Evolutionary conservation across 202 grass and related monocot genomes (phyloP), one percentile per base, ranked within the genome.

Genomic region (Miscanthus sacchariflorus): DNA sequence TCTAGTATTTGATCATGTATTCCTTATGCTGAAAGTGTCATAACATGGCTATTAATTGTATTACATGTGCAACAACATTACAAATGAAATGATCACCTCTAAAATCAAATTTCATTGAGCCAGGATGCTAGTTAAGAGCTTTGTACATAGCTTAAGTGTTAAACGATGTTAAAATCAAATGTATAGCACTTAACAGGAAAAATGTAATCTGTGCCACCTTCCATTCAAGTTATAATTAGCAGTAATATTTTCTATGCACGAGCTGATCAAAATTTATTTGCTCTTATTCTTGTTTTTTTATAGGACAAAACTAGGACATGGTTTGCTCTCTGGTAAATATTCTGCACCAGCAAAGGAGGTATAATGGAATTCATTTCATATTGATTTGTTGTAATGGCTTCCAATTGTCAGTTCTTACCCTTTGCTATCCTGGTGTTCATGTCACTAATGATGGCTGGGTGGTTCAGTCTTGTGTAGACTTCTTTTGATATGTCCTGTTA

Each of bases 261-360:
- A 50, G 58, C 61, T 83, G 40, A 83, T n/a, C 8, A 52, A 35
- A 49, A 52, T 68, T 52, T 79, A 64, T 44, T 50, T 58, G 14
- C 36, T 33, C n/a, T 74, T 76, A 23, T 21, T 25, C 78, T 6
- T 75, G 46, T 44, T 63, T 70, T 68, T 88, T 85, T 68, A 38
- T 83, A 99, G 97, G 92, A 95, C 94, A 82, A 99, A 99, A 78
- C 73, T 99, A 67, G 97, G 85, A 2, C 93, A 97, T 89, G 97
- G 97, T 72, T 64, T 99, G 93, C 90, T 99, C 59, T 99, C 97
- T 61, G 97, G 94, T 67, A 95, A 90, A 90, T 93, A 97, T 86
- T 99, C 97, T 78, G 25, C 70, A 25, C 86, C 86, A 69, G 81
- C 70, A 72, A 85, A 92, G 68, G 88, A 93, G 94, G 97, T 99